Evolutionary conservation across 352 stramenopile genomes (phyloP), one percentile per base, ranked within the genome.

Genomic region (Phytophthora sojae): DNA sequence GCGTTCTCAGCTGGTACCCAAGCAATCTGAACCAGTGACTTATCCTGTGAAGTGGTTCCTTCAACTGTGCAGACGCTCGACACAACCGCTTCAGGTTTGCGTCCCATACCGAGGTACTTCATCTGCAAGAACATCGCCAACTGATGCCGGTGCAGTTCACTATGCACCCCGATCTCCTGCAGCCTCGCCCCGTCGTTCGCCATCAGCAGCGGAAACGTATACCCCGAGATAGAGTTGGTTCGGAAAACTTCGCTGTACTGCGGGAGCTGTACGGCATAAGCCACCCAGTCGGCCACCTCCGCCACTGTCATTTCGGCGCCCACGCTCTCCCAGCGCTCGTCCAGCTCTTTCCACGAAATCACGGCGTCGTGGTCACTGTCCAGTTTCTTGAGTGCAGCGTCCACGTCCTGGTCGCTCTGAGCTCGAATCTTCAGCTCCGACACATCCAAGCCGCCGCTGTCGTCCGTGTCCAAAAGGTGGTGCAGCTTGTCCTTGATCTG

Each of bases 171-270:
- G 57, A 96, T 88, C 42, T 96, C 87, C 50, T 84, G 64, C 5
- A 96, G 60, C 4, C 85, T 88, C 4, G 67, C 75, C 62, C 87
- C 89, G 35, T 96, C 88, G 23, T 93, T 88, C 23, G 91, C 86
- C 89, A 96, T 96, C 21, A 96, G 73, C 61, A 96, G 66, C 26
- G 89, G 89, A 64, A 96, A 96, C 26, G 87, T 96, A 64, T 96
- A 96, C 2, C 89, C 89, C 1, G 87, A 95, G 54, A 96, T 93
- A 9, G 86, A 96, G 67, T 96, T 80, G 21, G 81, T 63, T 39
- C 83, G 86, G 64, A 96, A 94, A 17, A 92, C 73, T 0, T 91
- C 83, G 23, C 81, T 81, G 74, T 96, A 96, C 74, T 96, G 89
- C 5, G 89, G 89, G 9, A 96, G 56, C 52, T 96, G 89, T 14